phyloP scores from a whole-genome alignment of 1,139 yeast species.

The Taiozyma onychis region DNA sequence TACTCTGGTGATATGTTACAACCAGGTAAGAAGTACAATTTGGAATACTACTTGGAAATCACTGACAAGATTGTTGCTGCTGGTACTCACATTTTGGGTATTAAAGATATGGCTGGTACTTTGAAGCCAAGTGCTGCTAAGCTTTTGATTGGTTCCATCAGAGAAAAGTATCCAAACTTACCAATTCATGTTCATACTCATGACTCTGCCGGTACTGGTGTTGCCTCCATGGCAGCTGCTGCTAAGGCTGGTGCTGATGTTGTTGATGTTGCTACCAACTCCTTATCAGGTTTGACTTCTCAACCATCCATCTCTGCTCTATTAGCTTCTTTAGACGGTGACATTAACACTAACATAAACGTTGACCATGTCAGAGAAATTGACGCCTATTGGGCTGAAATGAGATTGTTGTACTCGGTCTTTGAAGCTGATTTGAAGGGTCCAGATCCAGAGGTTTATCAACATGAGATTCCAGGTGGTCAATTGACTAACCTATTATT shows the following conservation, averaged over 20 bases:
- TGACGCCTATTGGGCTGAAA: conserved; percentile 97
- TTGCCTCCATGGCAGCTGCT: conserved; percentile 91
- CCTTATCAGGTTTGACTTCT: conserved; percentile 97
- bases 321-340: conserved; percentile 88
- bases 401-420: conserved; percentile 93
- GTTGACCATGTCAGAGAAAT: conserved; percentile 67
- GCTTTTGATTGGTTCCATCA: conserved; percentile 68
- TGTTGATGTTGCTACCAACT: conserved; percentile 95
- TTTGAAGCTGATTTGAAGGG: conserved; percentile 99
- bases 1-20: conserved; percentile 98
- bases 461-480: conserved; percentile 99
- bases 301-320: conserved; percentile 95
- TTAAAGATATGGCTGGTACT: conserved; percentile 99
- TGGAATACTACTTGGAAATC: conserved; percentile 78
- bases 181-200: conserved; percentile 99
- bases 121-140: conserved; percentile 93
- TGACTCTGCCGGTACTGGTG: conserved; percentile 99
- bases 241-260: conserved; percentile 97
- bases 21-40: conserved; percentile 91
- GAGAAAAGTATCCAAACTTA: conserved; percentile 83
- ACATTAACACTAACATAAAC: conserved; percentile 68
- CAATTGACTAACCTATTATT: conserved; percentile 94
- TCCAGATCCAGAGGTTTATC: conserved; percentile 98
- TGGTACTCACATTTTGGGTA: conserved; percentile 97
- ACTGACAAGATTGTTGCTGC: conserved; percentile 80